Base-by-base conservation (phyloP, 2,329 filamentous ascomycete genomes). In the Aspergillus ustus region DNA sequence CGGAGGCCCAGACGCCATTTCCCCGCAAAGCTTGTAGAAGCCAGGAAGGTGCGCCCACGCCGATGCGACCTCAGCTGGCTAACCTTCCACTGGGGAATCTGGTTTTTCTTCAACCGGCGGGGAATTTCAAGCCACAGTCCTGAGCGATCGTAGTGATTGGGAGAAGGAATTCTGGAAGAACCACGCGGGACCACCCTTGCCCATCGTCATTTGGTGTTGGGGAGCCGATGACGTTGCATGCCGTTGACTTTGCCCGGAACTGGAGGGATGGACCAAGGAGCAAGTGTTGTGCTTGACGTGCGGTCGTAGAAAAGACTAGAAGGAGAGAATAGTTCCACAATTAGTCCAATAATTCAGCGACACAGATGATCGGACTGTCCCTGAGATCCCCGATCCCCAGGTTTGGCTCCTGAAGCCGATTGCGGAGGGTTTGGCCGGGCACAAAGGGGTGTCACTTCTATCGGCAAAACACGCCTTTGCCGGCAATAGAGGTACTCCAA, bases 1-100 rank as follows among this genome's bases (percentile, higher is more conserved):
- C 53, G 50, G 44, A 43, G 44, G 59, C 59, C 59, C 53, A 61
- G 53, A 44, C 48, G 28, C 37, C 49, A 31, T 13, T n/a, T 9
- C 57, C 49, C 59, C 49, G 43, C 54, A 54, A 52, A 48, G 34
- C 17, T 25, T 59, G 43, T 51, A 25, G 50, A 53, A 22, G 11
- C 37, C 40, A 28, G 34, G 25, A 19, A 53, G 4, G n/a, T 19
- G 9, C 51, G 29, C n/a, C n/a, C 25, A 51, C 7, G 2, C 19
- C 46, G 20, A 52, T 57, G 46, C 49, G 28, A 55, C 59, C 48
- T 56, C 45, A 50, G 17, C 44, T 40, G 37, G 13, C 34, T 44
- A 17, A 49, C 31, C 15, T 54, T 49, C 50, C 57, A 28, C 7
- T 22, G 22, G 37, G 17, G 19, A 34, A 17, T 45, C 22, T 48